phyloP scores from a whole-genome alignment of 176 grass and related monocot species.

The Phoenix dactylifera region DNA sequence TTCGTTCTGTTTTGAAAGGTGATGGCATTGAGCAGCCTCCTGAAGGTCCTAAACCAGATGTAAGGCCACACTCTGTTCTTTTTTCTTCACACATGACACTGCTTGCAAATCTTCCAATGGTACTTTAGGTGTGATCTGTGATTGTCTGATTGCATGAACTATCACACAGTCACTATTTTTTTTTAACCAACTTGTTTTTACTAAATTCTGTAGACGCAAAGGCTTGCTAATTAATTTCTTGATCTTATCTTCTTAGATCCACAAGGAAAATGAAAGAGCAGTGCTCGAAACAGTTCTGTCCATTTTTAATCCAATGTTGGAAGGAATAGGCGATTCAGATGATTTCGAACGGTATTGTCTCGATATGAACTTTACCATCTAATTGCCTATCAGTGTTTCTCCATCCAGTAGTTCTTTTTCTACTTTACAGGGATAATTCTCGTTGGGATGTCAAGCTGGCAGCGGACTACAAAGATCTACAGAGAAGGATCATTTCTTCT shows the following conservation, averaged over 20 bases:
- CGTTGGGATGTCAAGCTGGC: constrained; percentile 70
- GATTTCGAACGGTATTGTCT: constrained; percentile 26
- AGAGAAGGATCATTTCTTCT: constrained; percentile 60
- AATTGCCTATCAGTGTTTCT: constrained; percentile 3
- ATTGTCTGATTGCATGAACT: no score
- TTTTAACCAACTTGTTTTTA: no score
- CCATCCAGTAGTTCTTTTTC: background rate
- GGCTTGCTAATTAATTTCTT: no score
- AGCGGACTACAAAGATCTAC: constrained; percentile 54
- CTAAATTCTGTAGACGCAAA: no score
- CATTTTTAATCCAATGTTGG: constrained; percentile 81
- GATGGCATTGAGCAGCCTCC: constrained; percentile 15
- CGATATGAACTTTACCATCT: background rate
- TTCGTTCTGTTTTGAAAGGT: constrained; percentile 47
- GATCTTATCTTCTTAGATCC: constrained; percentile 14
- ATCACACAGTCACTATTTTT: no score
- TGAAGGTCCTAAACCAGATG: constrained; percentile 23
- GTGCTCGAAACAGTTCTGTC: constrained; percentile 60
- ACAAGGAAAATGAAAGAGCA: constrained; percentile 52
- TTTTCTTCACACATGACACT: background rate
- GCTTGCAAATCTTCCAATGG: no score
- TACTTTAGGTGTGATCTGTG: no score
- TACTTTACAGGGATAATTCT: constrained; percentile 33
- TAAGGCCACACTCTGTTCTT: constrained; percentile 19
- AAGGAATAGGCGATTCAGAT: constrained; percentile 42